These are phyloP conservation scores for Aspergillus clavatus DNA, from an alignment of 2,329 filamentous ascomycete species.

Conservation along the genomic window DNA sequence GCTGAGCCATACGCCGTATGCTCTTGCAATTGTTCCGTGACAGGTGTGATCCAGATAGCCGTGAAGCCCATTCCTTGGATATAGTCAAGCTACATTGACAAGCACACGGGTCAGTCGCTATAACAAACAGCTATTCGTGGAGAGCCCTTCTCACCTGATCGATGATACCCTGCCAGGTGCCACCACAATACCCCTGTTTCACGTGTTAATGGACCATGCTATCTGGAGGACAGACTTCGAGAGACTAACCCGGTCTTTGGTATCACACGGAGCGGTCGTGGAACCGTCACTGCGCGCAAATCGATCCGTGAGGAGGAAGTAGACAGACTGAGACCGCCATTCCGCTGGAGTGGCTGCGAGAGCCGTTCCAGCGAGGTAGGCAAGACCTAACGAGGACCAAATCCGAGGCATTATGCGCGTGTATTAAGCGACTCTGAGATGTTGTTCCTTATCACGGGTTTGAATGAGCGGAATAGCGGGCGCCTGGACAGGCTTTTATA, in stretches of 20 bases:
- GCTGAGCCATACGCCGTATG: constrained; percentile 37
- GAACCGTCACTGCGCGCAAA: constrained; percentile 41
- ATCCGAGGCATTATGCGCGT: constrained; percentile 17
- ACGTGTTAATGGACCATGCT: neutral
- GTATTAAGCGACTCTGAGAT: neutral
- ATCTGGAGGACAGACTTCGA: neutral
- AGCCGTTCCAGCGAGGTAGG: constrained; percentile 16
- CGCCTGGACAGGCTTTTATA: neutral
- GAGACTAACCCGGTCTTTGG: constrained; percentile 17
- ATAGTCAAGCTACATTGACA: constrained; percentile 41
- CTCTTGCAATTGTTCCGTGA: constrained; percentile 36
- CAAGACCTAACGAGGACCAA: constrained; percentile 15
- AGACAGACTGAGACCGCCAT: constrained; percentile 43
- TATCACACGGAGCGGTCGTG: constrained; percentile 30
- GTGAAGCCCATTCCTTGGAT: constrained; percentile 47
- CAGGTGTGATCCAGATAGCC: constrained; percentile 47
- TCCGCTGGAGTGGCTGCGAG: constrained; percentile 30
- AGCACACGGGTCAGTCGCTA: neutral
- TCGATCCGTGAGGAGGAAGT: constrained; percentile 45
- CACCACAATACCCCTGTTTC: constrained; percentile 42
- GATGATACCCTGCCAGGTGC: constrained; percentile 47
- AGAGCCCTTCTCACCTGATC: constrained; percentile 23
- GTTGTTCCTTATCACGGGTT: neutral
- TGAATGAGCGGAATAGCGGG: neutral
- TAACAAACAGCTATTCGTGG: neutral